Percentiles rank a stretch among this genome's conserved stretches.
phyloP scores from a whole-genome alignment of 495 filamentous ascomycete genomes.

The Bathelium albidoporum region DNA sequence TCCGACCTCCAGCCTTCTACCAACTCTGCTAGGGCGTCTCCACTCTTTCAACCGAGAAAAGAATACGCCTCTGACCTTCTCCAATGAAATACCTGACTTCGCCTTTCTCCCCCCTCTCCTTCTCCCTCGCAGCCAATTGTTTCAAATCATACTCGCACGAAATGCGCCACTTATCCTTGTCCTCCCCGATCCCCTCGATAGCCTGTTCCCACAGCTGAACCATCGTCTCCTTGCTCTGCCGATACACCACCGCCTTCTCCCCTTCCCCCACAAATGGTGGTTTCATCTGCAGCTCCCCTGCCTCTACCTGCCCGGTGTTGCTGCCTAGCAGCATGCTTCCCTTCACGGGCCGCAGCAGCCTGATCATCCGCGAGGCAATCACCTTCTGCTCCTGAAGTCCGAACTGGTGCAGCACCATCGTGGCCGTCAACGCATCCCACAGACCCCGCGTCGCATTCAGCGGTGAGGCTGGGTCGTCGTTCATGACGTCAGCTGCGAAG shows the following conservation, averaged over 20 bases:
- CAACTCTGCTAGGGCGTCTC: not conserved
- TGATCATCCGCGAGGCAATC: too few relatives aligned
- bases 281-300: too few relatives aligned
- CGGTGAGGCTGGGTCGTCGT: not conserved
- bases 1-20: too few relatives aligned
- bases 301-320: too few relatives aligned
- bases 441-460: not conserved
- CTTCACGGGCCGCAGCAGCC: not conserved
- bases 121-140: not conserved
- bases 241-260: not conserved
- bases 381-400: too few relatives aligned
- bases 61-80: not conserved
- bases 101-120: not conserved
- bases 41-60: not conserved
- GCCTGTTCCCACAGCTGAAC: not conserved
- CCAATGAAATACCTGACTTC: not conserved
- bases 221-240: not conserved
- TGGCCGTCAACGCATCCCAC: not conserved
- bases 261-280: not conserved
- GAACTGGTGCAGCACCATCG: too few relatives aligned
- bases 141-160: not conserved
- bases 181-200: not conserved
- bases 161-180: not conserved
- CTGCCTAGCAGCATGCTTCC: too few relatives aligned
- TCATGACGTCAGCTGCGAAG: conserved; percentile 22